These are phyloP conservation scores for Cercospora brassicicola DNA, from an alignment of 2,329 filamentous ascomycete species.

Conservation along the genomic window DNA sequence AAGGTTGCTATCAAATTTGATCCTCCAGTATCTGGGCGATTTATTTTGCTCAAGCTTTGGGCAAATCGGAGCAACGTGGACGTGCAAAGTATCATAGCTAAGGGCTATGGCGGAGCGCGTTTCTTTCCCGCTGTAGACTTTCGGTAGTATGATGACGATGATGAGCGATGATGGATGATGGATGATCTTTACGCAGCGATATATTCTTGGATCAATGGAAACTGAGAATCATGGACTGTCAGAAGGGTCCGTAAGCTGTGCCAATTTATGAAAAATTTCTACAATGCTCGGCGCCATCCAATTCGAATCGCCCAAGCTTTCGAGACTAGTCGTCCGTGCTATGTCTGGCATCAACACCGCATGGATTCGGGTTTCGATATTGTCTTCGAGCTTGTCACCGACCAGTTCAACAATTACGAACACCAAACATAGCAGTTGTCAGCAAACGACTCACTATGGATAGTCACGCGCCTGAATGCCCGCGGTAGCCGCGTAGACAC, in stretches of 20 bases:
- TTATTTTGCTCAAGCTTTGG: conserved; percentile 88
- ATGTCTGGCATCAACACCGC: not conserved
- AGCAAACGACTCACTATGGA: not conserved
- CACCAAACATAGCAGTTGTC: not conserved
- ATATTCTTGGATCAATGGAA: not conserved
- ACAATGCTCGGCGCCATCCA: not conserved
- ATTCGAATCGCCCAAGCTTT: not conserved
- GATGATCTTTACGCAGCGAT: not conserved
- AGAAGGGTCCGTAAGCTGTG: not conserved
- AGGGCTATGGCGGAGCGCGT: conserved; percentile 81
- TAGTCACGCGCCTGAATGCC: not conserved
- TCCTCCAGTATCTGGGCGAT: conserved; percentile 68
- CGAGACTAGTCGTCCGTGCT: not conserved
- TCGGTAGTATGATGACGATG: conserved; percentile 10
- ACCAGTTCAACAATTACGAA: not conserved
- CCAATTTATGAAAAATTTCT: not conserved
- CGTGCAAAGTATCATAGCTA: conserved; percentile 79
- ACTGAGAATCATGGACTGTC: not conserved
- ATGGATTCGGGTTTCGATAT: not conserved
- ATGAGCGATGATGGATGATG: not conserved
- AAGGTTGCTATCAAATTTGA: conserved; percentile 86
- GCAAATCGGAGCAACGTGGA: conserved; percentile 80
- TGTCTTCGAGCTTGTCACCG: not conserved
- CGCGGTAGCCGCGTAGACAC: not conserved
- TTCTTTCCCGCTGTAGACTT: conserved; percentile 58